phyloP scores from a whole-genome alignment of 129 eudicot species.

The Tanacetum coccineum region DNA sequence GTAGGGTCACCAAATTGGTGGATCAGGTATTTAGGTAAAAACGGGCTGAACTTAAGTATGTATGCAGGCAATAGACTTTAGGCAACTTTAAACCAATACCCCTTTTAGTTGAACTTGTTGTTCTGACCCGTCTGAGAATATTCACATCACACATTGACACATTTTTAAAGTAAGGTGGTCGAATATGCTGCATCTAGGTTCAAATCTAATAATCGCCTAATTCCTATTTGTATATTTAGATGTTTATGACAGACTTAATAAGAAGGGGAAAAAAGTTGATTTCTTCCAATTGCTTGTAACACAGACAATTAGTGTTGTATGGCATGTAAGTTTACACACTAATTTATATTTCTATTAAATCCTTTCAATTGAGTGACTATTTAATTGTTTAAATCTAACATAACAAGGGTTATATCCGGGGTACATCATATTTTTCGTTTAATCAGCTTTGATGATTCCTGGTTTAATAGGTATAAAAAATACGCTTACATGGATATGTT shows the following conservation, averaged over 20 bases:
- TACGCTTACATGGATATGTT: not conserved
- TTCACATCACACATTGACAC: not conserved
- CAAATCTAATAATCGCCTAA: not conserved
- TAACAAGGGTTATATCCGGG: conserved; percentile 94
- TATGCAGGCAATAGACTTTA: no score
- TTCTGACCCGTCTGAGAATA: not conserved
- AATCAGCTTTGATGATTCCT: conserved; percentile 87
- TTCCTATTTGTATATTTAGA: conserved; percentile 37
- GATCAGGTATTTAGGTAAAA: not conserved
- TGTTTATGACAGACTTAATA: conserved; percentile 88
- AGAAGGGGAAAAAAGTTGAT: conserved; percentile 75
- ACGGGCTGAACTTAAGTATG: not conserved
- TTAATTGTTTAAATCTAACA: conserved; percentile 19
- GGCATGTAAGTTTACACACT: conserved; percentile 71
- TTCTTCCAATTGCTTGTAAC: conserved; percentile 94
- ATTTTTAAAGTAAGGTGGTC: not conserved
- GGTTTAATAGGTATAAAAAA: conserved; percentile 92
- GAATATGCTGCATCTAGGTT: not conserved
- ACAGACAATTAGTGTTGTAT: conserved; percentile 91
- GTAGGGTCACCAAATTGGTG: not conserved
- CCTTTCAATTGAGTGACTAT: not conserved
- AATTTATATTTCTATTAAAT: not conserved
- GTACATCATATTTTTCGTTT: conserved; percentile 83
- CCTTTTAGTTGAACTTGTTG: not conserved
- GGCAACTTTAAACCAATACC: not conserved